These are phyloP conservation scores for Coemansia brasiliensis DNA, from an alignment of 192 early-diverging fungal species.

Conservation along the genomic window DNA sequence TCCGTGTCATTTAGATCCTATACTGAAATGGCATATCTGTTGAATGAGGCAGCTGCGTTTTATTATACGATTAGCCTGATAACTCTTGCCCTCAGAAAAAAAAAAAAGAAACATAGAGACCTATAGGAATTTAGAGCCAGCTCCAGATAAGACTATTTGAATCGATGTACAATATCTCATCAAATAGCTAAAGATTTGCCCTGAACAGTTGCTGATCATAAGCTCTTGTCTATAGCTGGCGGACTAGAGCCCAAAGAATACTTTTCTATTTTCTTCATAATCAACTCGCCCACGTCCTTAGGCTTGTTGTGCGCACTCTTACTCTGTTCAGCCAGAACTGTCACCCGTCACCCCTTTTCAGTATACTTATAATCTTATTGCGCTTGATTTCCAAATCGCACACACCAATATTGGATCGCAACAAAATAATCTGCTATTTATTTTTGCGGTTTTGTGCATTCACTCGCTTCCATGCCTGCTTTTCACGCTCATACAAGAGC, in stretches of 20 bases:
- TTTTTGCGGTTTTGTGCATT: conserved; percentile 2
- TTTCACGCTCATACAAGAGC: conserved; percentile 36
- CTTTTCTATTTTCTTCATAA: not conserved
- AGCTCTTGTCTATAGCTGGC: not conserved
- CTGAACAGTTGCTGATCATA: no score
- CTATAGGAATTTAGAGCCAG: no score
- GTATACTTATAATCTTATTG: conserved; percentile 6
- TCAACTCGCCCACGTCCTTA: not conserved
- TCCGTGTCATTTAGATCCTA: conserved; percentile 30
- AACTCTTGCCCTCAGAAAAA: no score
- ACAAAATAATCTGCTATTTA: conserved; percentile 19
- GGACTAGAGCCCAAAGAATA: not conserved
- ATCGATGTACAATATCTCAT: no score
- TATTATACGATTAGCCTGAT: no score
- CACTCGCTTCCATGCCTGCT: conserved; percentile 19
- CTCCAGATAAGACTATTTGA: no score
- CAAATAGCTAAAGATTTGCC: no score
- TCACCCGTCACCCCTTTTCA: conserved; percentile 33
- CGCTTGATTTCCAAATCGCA: conserved; percentile 40
- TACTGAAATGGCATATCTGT: no score
- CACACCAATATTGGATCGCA: conserved; percentile 17
- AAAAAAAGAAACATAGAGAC: no score
- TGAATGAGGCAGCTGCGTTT: no score
- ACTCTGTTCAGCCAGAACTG: conserved; percentile 15
- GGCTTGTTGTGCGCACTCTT: not conserved